Evolutionary conservation across 495 filamentous ascomycete species (phyloP), one percentile per base, ranked within the genome.

Genomic region (Neurospora africana): DNA sequence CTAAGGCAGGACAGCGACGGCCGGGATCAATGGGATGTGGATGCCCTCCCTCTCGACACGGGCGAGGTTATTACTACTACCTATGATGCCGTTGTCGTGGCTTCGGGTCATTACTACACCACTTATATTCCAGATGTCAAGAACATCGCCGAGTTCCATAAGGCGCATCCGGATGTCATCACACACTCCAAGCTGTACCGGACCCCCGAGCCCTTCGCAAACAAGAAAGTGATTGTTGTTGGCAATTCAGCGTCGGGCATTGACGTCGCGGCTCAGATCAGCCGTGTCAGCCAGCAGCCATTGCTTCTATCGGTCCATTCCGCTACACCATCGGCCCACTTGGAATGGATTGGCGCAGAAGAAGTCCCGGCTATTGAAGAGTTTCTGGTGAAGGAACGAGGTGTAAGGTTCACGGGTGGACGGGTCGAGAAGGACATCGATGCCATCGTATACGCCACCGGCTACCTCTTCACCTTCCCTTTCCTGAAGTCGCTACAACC

Each of bases 1-100:
- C 72, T 86, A 17, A 68, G 71, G 17, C 53, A 58, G 21, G 65
- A 70, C 17, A 58, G 33, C 2, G 67, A 79, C 5, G 80, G 78
- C 1, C 77, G 70, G 8, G 84, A 86, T 15, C 78, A 75, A 33
- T 86, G 84, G 84, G 76, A 79, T 11, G 76, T 96, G n/a, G 84
- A 83, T 6, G 83, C 86, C 7, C 81, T 76, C 65, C 84, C 89
- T 2, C 85, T 84, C 0, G 77, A 79, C 8, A 80, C 74, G 2
- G 77, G 73, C 79, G 79, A 72, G 72, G 80, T 71, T 67, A 76
- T 23, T 86, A 88, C 61, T 15, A 76, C 76, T 5, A 81, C 76
- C 2, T 98, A 90, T 77, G 93, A 97, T 81, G 93, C 92, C 13
- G 88, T 97, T 5, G 88, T 95, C 2, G 89, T 94, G n/a, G 92